A percentile compares a stretch with the other conserved stretches of the same genome.
Conservation (phyloP, 2,329 filamentous ascomycete genomes). For the Plenodomus biglobosus region DNA sequence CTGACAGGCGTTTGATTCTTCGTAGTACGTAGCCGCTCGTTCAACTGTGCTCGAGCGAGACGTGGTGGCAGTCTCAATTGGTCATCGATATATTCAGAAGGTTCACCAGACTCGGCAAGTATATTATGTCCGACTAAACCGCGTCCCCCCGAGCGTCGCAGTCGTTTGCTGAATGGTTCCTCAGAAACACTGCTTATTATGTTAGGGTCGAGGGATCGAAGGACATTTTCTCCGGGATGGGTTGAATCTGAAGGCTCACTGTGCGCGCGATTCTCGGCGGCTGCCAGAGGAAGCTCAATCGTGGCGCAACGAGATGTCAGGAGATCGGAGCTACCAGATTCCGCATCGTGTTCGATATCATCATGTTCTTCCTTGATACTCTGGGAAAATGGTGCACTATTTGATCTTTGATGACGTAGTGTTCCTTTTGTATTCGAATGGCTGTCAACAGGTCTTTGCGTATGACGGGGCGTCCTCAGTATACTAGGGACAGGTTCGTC, state of each 20-base stretch:
- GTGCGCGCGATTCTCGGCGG: slow-evolving; percentile 20
- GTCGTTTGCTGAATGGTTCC: slow-evolving; percentile 23
- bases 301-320: not conserved
- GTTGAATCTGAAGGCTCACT: slow-evolving; percentile 21
- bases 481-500: slow-evolving; percentile 41
- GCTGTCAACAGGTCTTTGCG: slow-evolving; percentile 7
- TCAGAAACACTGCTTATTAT: slow-evolving; percentile 14
- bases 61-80: slow-evolving; percentile 20
- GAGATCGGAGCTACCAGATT: not conserved
- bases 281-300: not conserved
- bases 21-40: slow-evolving; percentile 19
- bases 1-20: slow-evolving; percentile 20
- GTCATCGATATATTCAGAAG: slow-evolving; percentile 17
- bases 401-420: slow-evolving; percentile 31
- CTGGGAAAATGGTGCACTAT: slow-evolving; percentile 30
- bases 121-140: slow-evolving; percentile 13
- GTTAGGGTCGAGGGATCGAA: slow-evolving; percentile 34
- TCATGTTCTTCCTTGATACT: slow-evolving; percentile 17
- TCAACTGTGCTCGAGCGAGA: slow-evolving; percentile 29
- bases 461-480: slow-evolving; percentile 36
- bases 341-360: not conserved
- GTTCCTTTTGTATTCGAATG: slow-evolving; percentile 14
- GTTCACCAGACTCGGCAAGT: slow-evolving; percentile 34
- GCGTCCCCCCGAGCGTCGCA: slow-evolving; percentile 11
- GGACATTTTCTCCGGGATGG: slow-evolving; percentile 5